phyloP scores from a whole-genome alignment of 2,329 filamentous ascomycete genomes.

The Penicillium sp. region DNA sequence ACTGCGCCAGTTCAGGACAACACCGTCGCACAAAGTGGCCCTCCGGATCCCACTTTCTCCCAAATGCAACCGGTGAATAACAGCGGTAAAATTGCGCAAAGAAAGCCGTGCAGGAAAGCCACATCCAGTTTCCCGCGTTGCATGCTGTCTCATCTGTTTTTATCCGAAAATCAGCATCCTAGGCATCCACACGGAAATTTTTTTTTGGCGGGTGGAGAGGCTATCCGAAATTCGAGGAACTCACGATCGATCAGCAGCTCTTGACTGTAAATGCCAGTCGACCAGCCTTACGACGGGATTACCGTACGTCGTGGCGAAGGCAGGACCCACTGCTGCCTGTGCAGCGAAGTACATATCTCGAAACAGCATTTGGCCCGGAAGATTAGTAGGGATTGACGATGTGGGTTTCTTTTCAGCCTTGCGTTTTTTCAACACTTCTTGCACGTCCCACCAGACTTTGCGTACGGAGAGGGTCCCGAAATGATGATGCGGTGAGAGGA shows the following conservation, averaged over 20 bases:
- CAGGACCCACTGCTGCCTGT: conserved; percentile 65
- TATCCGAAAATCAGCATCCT: not conserved
- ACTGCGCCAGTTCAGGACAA: conserved; percentile 63
- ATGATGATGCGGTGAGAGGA: conserved; percentile 71
- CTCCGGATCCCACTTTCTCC: conserved; percentile 72
- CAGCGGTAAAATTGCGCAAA: conserved; percentile 40
- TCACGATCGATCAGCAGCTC: conserved; percentile 68
- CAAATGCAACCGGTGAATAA: conserved; percentile 65
- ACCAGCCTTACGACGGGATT: conserved; percentile 72
- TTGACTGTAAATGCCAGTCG: conserved; percentile 74
- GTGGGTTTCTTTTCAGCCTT: conserved; percentile 56
- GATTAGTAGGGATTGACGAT: conserved; percentile 62
- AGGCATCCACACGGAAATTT: not conserved
- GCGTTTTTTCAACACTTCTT: conserved; percentile 60
- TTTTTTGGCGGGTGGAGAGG: not conserved
- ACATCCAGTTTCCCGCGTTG: conserved; percentile 30
- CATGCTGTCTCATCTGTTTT: conserved; percentile 26
- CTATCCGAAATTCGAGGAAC: not conserved
- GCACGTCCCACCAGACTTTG: conserved; percentile 70
- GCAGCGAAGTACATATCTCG: conserved; percentile 83
- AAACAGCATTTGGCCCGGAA: conserved; percentile 73
- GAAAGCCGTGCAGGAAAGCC: conserved; percentile 74
- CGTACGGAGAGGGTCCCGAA: conserved; percentile 71
- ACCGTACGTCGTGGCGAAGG: conserved; percentile 63
- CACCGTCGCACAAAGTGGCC: conserved; percentile 62